Evolutionary conservation across 2,329 filamentous ascomycete species (phyloP), one percentile per base, ranked within the genome.

Genomic region (Aspergillus unguis): DNA sequence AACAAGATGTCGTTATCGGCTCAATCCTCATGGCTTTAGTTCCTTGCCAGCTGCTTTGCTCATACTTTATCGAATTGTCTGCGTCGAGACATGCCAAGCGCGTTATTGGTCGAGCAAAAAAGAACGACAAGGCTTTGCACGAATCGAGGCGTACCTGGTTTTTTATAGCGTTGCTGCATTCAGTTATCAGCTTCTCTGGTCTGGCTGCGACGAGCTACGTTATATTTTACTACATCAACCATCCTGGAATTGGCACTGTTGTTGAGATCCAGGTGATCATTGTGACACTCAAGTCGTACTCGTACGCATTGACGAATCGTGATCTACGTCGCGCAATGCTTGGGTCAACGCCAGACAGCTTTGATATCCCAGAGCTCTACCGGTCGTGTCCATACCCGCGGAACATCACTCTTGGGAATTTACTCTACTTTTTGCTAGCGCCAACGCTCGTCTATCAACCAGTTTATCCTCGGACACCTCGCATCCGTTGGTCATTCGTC

Each of bases 371-470:
- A 1, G 85, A 89, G 35, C 78, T 97, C 26, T 99, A 97, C 75
- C 77, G 80, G 9, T 68, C 83, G 49, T 95, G 91, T 64, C 89
- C 92, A 0, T 99, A 99, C 68, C 94, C 94, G 0, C 74, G 83
- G 44, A 99, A 97, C 71, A 89, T 99, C 71, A 95, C 91, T 3
- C 80, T 96, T 61, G 75, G 80, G 46, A 99, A 97, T 68, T 77
- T 99, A 27, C 84, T 83, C 53, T 99, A 97, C 74, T 99, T 99
- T 71, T 97, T 94, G 92, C 92, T 92, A 85, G 94, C 92, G 0
- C 94, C 94, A 0, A 99, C 94, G 0, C 80, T 99, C 48, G 87
- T 97, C 41, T 99, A 99, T 70, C 94, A 99, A 75, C 94, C 94
- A 1, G 90, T 94, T 10, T 99, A 99, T 70, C 94, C 94, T 23